Conservation (phyloP, 805 yeast genomes). For the Saturnispora silvae region DNA sequence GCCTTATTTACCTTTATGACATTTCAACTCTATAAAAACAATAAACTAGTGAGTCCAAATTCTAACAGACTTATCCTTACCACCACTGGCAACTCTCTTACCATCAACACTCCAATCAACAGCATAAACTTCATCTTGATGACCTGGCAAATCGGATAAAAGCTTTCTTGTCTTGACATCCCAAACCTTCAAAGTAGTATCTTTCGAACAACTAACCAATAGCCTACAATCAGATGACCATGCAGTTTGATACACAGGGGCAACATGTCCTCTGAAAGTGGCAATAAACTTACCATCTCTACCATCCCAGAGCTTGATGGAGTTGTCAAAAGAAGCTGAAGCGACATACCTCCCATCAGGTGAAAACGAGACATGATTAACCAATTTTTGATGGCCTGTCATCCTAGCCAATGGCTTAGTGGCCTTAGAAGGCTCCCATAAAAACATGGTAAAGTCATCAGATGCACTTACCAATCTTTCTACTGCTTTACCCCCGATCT, state of each 20-base stretch:
- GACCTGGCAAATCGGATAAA: constrained; percentile 89
- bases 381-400: constrained; percentile 97
- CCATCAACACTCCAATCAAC: constrained; percentile 99
- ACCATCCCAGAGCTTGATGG: constrained; percentile 95
- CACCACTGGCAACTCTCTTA: constrained; percentile 89
- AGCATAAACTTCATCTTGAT: constrained; percentile 88
- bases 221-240: constrained; percentile 95
- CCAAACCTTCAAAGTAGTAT: constrained; percentile 94
- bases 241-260: constrained; percentile 93
- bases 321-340: constrained; percentile 91
- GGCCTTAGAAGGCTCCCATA: constrained; percentile 84
- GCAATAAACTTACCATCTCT: constrained; percentile 80
- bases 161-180: constrained; percentile 80
- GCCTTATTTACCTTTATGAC: too few species aligned
- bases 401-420: constrained; percentile 81
- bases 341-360: constrained; percentile 91
- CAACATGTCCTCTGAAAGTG: constrained; percentile 93
- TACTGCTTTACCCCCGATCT: constrained; percentile 38
- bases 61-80: constrained; percentile 89
- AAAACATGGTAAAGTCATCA: constrained; percentile 95
- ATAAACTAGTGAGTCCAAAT: constrained; percentile 86
- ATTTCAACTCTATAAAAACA: too few species aligned
- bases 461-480: constrained; percentile 91
- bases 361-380: constrained; percentile 89
- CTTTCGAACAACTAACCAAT: constrained; percentile 88